Evolutionary conservation across 2,329 filamentous ascomycete species (phyloP).

Genomic region (Fusarium hainanense): DNA sequence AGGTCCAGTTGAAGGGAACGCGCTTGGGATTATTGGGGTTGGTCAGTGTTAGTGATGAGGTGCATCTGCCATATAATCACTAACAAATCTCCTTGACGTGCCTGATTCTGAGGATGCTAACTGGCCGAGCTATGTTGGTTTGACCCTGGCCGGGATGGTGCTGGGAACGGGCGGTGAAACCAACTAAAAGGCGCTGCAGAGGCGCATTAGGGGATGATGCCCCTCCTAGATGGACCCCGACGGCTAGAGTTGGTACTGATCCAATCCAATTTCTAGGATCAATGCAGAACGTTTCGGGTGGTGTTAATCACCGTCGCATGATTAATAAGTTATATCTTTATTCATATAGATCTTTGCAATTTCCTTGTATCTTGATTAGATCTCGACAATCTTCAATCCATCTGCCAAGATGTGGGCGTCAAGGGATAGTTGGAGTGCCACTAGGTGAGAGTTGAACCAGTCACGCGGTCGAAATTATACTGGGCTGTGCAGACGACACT

Average conservation of each 20-base stretch:
- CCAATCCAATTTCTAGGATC: constrained; percentile 1
- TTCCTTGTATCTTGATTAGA: background rate
- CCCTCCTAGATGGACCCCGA: constrained; percentile 32
- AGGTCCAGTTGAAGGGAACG: constrained; percentile 32
- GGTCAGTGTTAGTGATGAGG: constrained; percentile 24
- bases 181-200: constrained; percentile 26
- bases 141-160: constrained; percentile 24
- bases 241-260: constrained; percentile 12
- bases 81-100: constrained; percentile 18
- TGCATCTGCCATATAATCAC: background rate
- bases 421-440: constrained; percentile 25
- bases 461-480: constrained; percentile 25
- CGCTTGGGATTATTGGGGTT: constrained; percentile 41
- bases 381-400: constrained; percentile 2
- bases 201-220: constrained; percentile 33
- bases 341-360: background rate
- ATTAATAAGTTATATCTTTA: background rate
- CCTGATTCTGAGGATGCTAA: constrained; percentile 10
- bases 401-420: constrained; percentile 19
- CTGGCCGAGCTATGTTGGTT: constrained; percentile 22
- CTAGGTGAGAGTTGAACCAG: constrained; percentile 12
- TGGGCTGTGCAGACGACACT: constrained; percentile 19
- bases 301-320: background rate
- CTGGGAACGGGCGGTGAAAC: constrained; percentile 39
- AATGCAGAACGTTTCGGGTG: constrained; percentile 16